phyloP scores from a whole-genome alignment of 2,329 filamentous ascomycete species.

The Akanthomyces lecanii region DNA sequence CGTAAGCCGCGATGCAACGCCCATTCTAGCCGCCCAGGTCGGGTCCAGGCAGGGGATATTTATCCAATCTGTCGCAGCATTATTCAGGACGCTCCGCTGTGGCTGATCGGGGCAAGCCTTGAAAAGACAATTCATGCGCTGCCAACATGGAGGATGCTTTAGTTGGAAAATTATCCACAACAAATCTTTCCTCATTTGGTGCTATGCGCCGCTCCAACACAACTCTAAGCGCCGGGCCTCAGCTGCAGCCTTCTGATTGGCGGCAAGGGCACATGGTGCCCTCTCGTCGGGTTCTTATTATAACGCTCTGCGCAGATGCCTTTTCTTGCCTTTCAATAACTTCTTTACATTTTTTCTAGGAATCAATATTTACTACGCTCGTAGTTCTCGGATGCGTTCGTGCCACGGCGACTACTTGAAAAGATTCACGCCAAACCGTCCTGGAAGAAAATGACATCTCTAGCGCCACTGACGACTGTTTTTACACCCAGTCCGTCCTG shows the following conservation, averaged over 20 bases:
- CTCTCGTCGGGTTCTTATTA: neutral
- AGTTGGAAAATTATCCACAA: neutral
- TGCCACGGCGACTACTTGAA: neutral
- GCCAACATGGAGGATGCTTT: neutral
- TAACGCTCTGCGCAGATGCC: neutral
- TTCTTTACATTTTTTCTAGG: no score
- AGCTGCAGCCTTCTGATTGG: neutral
- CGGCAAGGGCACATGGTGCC: neutral
- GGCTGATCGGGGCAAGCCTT: no score
- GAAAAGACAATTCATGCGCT: no score
- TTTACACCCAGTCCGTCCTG: constrained; percentile 4
- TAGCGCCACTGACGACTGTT: neutral
- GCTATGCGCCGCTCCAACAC: neutral
- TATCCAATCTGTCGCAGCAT: no score
- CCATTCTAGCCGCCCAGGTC: no score
- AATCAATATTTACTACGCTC: no score
- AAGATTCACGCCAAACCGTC: neutral
- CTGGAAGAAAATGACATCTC: neutral
- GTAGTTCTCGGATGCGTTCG: neutral
- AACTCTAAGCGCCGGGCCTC: neutral
- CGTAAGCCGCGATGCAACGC: no score
- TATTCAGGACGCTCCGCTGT: no score
- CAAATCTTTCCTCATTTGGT: neutral
- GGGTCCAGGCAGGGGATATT: no score
- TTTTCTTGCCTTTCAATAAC: neutral